phyloP scores from a whole-genome alignment of 768 basidiomycete genomes.

The Termitomyces titanicus region DNA sequence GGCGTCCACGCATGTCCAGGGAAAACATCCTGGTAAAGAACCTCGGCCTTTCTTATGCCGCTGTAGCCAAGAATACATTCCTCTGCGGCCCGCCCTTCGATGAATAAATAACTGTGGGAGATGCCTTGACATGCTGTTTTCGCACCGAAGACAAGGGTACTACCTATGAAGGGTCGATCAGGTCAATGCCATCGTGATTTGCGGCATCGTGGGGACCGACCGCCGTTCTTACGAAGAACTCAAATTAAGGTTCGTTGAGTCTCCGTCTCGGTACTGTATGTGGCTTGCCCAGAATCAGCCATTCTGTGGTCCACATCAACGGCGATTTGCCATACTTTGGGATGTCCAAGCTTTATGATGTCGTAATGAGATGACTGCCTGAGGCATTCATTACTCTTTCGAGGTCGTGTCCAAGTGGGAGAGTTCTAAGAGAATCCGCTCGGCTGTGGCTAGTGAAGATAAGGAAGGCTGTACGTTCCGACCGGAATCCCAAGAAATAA shows the following conservation, averaged over 20 bases:
- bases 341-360: not conserved
- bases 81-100: not conserved
- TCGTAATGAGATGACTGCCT: not conserved
- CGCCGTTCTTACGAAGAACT: not conserved
- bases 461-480: not conserved
- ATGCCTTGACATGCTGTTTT: not conserved
- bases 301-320: constrained; percentile 1
- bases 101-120: not conserved
- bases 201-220: constrained; percentile 4
- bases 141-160: not conserved
- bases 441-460: not conserved
- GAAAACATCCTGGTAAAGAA: not conserved
- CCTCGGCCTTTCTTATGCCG: not conserved
- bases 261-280: constrained; percentile 6
- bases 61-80: not conserved
- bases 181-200: not conserved
- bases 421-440: not conserved
- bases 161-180: not conserved
- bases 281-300: not conserved
- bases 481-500: not conserved
- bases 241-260: no score
- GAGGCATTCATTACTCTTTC: not conserved
- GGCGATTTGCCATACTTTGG: constrained; percentile 6
- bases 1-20: not conserved
- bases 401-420: not conserved